Conservation (phyloP, 2,329 filamentous ascomycete genomes). For the Fusarium sp. region DNA sequence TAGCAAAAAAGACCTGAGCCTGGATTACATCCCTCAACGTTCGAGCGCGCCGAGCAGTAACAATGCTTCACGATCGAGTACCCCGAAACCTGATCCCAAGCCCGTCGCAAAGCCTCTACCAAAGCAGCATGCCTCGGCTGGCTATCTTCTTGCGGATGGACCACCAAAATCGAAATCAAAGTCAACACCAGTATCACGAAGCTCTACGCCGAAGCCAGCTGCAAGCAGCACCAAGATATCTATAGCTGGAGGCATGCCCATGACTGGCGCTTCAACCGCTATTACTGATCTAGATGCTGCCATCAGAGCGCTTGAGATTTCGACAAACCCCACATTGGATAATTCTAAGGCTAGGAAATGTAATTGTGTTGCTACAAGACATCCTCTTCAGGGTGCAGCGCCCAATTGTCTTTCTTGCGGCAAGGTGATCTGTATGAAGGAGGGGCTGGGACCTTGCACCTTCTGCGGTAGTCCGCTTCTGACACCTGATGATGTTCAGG, state of each 20-base stretch:
- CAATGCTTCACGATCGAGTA: constrained; percentile 56
- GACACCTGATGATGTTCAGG: constrained; percentile 80
- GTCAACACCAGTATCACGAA: constrained; percentile 66
- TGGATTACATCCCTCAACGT: constrained; percentile 78
- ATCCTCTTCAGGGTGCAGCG: constrained; percentile 90
- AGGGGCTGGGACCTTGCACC: constrained; percentile 94
- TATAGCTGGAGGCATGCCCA: constrained; percentile 82
- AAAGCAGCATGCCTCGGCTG: constrained; percentile 74
- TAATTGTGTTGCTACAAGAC: constrained; percentile 88
- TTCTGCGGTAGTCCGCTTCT: constrained; percentile 86
- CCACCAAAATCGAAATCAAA: constrained; percentile 71
- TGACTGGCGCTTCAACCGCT: constrained; percentile 84
- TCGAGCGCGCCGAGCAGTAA: constrained; percentile 59
- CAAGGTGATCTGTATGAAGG: constrained; percentile 94
- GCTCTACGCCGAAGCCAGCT: constrained; percentile 68
- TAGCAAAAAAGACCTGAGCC: constrained; percentile 77
- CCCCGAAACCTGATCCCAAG: constrained; percentile 52
- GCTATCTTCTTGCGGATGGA: constrained; percentile 85
- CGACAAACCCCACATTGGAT: constrained; percentile 83
- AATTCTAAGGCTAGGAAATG: constrained; percentile 75
- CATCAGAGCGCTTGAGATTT: constrained; percentile 90
- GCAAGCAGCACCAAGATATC: constrained; percentile 75
- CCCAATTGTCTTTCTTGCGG: constrained; percentile 95
- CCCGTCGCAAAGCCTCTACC: constrained; percentile 61
- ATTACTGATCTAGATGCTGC: constrained; percentile 82